These are phyloP conservation scores for Hypoxylon rubiginosum DNA, from an alignment of 2,329 filamentous ascomycete genomes.

Conservation along the genomic window DNA sequence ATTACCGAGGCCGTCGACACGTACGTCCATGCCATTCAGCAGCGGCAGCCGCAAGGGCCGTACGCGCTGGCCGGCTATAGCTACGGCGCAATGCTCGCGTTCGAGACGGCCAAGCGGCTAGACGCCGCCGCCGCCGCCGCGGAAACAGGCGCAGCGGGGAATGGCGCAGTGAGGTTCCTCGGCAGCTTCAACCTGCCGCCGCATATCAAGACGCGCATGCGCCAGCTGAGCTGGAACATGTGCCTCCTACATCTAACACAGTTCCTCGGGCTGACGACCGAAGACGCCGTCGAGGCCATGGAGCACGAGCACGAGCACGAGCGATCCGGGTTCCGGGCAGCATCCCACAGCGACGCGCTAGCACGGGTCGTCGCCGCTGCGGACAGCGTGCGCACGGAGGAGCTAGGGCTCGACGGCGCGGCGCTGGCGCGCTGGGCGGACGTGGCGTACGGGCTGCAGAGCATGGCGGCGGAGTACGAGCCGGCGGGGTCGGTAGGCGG, in stretches of 20 bases:
- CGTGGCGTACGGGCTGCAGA: conserved; percentile 55
- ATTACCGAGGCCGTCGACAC: conserved; percentile 57
- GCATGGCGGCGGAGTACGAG: conserved; percentile 59
- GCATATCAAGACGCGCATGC: conserved; percentile 60
- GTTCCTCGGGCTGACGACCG: conserved; percentile 57
- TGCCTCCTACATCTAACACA: conserved; percentile 57
- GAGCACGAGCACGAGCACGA: too few relatives aligned
- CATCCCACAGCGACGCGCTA: conserved; percentile 39
- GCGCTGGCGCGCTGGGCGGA: conserved; percentile 54
- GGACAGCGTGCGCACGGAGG: conserved; percentile 43
- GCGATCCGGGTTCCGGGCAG: conserved; percentile 27
- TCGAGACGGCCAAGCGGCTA: conserved; percentile 63
- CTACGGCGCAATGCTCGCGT: conserved; percentile 64
- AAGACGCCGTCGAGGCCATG: conserved; percentile 46
- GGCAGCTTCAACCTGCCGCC: conserved; percentile 63
- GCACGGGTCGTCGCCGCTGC: conserved; percentile 42
- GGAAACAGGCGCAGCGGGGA: too few relatives aligned
- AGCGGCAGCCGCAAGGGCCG: conserved; percentile 61
- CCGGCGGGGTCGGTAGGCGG: conserved; percentile 53
- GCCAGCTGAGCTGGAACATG: conserved; percentile 54
- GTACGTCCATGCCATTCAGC: conserved; percentile 58
- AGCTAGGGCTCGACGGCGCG: conserved; percentile 48
- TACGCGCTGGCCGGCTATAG: conserved; percentile 67
- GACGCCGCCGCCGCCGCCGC: conserved; percentile 56
- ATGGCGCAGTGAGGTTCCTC: conserved; percentile 61